Base-by-base conservation (phyloP, 139 green algal genomes). In the Chlorella vulgaris region DNA sequence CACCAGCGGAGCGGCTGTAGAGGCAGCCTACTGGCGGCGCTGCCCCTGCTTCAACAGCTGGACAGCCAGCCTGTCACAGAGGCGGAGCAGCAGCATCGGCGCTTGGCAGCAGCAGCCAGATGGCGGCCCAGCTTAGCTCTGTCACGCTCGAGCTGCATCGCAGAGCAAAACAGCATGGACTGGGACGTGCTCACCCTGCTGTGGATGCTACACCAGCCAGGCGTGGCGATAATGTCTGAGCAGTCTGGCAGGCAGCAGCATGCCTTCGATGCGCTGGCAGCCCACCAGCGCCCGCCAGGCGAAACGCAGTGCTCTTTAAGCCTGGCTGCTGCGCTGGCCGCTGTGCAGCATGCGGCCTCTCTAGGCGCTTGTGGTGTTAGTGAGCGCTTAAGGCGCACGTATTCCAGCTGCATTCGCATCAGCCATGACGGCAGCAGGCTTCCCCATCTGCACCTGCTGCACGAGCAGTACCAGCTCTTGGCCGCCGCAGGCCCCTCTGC, bases 391-490 rank as follows among this genome's bases (percentile, higher is more conserved):
- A n/a, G n/a, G n/a, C n/a, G n/a, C n/a, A n/a, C n/a, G n/a, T n/a
- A n/a, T n/a, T n/a, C 5, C 53, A 62, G 68, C 67, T 36, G 67
- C 38, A 55, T 7, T 28, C 5, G 36, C 26, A 39, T 10, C 68
- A n/a, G 68, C n/a, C n/a, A 31, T 42, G 7, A 28, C 1, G 3
- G 40, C 39, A 75, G 39, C 38, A 28, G 29, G 18, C 10, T 35
- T 42, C n/a, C 13, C 28, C 13, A 28, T 15, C 28, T 75, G 68
- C 38, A 55, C 2, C 47, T 58, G 47, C 10, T 58, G 47, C 74
- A 80, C 38, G 55, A 70, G 38, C 74, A 43, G 7, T 80, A 71
- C 58, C 74, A 58, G n/a, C 38, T 80, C 38, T 18, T 80, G 13
- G 74, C 74, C 5, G 1, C 38, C 2, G 74, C 15, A 2, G 28